A percentile compares a stretch with the other conserved stretches of the same genome.
Evolutionary conservation across 176 grass and related monocot species (phyloP).

Genomic region (Olyra latifolia): DNA sequence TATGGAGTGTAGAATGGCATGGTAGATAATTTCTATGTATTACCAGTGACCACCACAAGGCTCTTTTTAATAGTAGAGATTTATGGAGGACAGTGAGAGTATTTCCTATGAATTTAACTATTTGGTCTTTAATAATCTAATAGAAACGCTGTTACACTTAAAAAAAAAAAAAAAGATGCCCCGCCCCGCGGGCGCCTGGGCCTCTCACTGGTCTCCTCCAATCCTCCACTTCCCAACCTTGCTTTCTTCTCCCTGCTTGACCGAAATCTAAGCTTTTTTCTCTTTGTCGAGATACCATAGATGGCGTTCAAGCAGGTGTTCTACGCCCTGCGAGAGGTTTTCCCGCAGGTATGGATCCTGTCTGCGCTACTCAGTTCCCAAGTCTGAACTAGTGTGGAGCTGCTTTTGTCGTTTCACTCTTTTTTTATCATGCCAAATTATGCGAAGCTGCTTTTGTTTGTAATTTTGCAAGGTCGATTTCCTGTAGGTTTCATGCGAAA

Average conservation of each 20-base stretch:
- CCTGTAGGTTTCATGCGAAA: not conserved
- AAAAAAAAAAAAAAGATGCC: no score
- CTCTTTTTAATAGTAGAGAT: no score
- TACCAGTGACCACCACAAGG: no score
- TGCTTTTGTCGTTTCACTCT: not conserved
- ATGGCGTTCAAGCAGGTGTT: slow-evolving; percentile 43
- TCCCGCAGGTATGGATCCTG: slow-evolving; percentile 37
- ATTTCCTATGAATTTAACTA: no score
- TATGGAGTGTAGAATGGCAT: no score
- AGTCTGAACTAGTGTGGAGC: no score
- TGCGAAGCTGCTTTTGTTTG: not conserved
- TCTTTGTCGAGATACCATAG: not conserved
- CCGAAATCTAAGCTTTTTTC: not conserved
- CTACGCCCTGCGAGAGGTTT: slow-evolving; percentile 35
- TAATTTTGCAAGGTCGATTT: not conserved
- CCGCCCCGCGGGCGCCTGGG: no score
- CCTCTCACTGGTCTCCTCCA: not conserved
- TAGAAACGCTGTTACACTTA: no score
- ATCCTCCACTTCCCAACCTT: not conserved
- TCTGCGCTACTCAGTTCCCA: not conserved
- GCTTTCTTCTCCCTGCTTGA: not conserved
- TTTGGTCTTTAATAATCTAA: no score
- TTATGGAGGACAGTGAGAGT: no score
- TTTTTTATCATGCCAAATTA: not conserved
- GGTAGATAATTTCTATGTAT: no score